phyloP scores from a whole-genome alignment of 495 filamentous ascomycete genomes.

The Neurospora sp. region DNA sequence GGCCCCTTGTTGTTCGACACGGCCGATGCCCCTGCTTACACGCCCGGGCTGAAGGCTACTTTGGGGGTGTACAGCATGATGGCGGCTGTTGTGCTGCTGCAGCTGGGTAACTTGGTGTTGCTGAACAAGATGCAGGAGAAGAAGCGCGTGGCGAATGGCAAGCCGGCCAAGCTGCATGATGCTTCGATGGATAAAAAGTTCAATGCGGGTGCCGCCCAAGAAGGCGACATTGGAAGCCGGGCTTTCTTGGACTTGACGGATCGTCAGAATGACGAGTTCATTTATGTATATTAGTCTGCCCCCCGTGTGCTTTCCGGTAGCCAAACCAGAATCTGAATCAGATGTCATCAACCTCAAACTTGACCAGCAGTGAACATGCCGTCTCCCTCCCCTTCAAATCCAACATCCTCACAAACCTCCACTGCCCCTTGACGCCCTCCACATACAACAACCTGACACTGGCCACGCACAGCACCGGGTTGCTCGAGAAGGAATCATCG shows the following conservation, averaged over 20 bases:
- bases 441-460: slow-evolving; percentile 39
- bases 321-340: slow-evolving; percentile 1
- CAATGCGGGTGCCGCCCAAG: slow-evolving; percentile 1
- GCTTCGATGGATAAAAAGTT: slow-evolving; percentile 42
- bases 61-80: slow-evolving; percentile 48
- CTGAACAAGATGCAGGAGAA: slow-evolving; percentile 45
- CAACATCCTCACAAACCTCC: slow-evolving; percentile 43
- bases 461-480: slow-evolving; percentile 37
- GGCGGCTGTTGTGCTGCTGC: slow-evolving; percentile 36
- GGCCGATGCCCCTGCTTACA: slow-evolving; percentile 49
- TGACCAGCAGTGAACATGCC: slow-evolving; percentile 38
- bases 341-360: slow-evolving; percentile 34
- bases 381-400: slow-evolving; percentile 44
- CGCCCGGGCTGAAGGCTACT: slow-evolving; percentile 43
- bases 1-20: slow-evolving; percentile 56
- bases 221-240: slow-evolving; percentile 18
- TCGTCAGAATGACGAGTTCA: slow-evolving; percentile 56
- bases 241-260: slow-evolving; percentile 50
- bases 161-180: slow-evolving; percentile 45
- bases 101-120: slow-evolving; percentile 40
- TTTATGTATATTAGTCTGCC: slow-evolving; percentile 47
- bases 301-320: not conserved
- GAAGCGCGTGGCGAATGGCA: slow-evolving; percentile 45
- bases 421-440: slow-evolving; percentile 22
- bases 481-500: slow-evolving; percentile 40